Evolutionary conservation across 768 basidiomycete genomes (phyloP).

Genomic region (Mycena galopus): DNA sequence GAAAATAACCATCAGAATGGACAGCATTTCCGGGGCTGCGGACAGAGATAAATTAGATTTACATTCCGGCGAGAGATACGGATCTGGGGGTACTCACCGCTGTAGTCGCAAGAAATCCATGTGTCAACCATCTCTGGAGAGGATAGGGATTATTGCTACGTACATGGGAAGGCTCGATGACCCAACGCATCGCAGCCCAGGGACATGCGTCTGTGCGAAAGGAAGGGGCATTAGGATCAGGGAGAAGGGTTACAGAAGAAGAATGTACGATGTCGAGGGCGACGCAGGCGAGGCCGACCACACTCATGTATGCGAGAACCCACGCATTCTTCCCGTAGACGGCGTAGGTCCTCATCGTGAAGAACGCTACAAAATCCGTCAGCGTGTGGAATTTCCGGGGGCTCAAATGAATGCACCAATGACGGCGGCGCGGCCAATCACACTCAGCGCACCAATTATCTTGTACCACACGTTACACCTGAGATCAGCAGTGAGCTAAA

Average conservation of each 20-base stretch:
- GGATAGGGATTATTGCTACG: too few species aligned
- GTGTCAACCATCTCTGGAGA: not conserved
- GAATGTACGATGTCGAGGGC: conserved; percentile 43
- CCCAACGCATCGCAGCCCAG: conserved; percentile 41
- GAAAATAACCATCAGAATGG: conserved; percentile 46
- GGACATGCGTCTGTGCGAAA: conserved; percentile 43
- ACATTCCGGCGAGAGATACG: too few species aligned
- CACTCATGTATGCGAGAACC: conserved; percentile 40
- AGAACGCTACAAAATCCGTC: conserved; percentile 20
- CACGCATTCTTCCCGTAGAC: conserved; percentile 40
- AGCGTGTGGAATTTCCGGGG: not conserved
- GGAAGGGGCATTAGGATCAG: too few species aligned
- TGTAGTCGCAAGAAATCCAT: too few species aligned
- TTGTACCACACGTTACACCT: conserved; percentile 31
- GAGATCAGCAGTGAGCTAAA: not conserved
- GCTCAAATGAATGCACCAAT: not conserved
- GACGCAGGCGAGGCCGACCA: conserved; percentile 39
- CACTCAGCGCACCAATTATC: conserved; percentile 18
- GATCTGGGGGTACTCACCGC: not conserved
- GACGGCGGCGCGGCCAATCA: conserved; percentile 21
- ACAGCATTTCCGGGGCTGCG: conserved; percentile 44
- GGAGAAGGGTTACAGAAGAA: too few species aligned
- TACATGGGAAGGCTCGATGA: conserved; percentile 36
- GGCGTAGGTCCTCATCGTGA: conserved; percentile 40
- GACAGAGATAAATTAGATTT: not conserved